Evolutionary conservation across 257 asterid genomes (phyloP).

Genomic region (Sherardia arvensis): DNA sequence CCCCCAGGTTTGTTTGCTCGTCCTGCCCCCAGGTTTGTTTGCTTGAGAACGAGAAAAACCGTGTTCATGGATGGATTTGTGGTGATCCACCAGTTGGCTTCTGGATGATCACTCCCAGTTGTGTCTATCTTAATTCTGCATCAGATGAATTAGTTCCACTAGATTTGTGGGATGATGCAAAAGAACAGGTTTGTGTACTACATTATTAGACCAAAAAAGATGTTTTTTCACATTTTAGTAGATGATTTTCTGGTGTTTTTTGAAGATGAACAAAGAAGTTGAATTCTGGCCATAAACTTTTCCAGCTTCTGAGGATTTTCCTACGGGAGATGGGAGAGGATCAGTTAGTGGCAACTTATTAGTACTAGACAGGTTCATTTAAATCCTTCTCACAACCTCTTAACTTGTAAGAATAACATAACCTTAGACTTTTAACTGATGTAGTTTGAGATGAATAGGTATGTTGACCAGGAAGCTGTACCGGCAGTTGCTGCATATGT

Average conservation of each 20-base stretch:
- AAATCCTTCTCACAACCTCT: no score
- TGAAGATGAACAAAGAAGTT: conserved; percentile 26
- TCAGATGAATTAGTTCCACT: conserved; percentile 14
- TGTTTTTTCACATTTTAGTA: not conserved
- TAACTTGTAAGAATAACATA: not conserved
- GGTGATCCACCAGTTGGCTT: conserved; percentile 68
- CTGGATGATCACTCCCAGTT: conserved; percentile 70
- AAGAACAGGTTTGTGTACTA: conserved; percentile 19
- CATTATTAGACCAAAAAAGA: not conserved
- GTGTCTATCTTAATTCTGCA: conserved; percentile 27
- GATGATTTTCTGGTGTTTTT: not conserved
- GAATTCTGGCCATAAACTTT: conserved; percentile 30
- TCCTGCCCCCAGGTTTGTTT: no score
- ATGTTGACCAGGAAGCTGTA: conserved; percentile 10
- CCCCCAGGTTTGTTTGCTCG: no score
- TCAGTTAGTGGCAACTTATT: conserved; percentile 23
- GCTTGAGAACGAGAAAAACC: conserved; percentile 49
- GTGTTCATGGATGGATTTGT: conserved; percentile 81
- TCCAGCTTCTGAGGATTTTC: conserved; percentile 28
- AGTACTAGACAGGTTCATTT: conserved; percentile 22
- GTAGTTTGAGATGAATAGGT: conserved; percentile 11
- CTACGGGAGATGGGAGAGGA: conserved; percentile 21
- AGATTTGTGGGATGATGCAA: conserved; percentile 29
- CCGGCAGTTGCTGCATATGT: conserved; percentile 26
- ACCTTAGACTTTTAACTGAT: not conserved